Conservation (phyloP, 768 basidiomycete genomes). For the Phlegmacium glaucopus region DNA sequence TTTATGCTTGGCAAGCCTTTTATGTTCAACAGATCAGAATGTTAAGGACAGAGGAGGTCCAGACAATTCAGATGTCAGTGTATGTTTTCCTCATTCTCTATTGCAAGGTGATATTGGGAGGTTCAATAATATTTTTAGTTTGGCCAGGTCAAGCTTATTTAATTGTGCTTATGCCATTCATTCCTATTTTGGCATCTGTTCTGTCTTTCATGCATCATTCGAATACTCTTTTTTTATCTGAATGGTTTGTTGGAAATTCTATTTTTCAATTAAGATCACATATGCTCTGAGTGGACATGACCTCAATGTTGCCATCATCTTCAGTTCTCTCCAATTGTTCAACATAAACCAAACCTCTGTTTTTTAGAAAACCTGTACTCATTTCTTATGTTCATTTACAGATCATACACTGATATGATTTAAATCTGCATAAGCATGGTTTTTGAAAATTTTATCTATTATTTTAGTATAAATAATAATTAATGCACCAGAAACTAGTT, state of each 20-base stretch:
- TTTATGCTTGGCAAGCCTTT: conserved; percentile 58
- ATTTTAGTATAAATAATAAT: no score
- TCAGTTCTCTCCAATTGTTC: conserved; percentile 56
- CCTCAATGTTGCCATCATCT: conserved; percentile 53
- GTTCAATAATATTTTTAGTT: conserved; percentile 15
- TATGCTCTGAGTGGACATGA: conserved; percentile 56
- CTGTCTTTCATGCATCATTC: conserved; percentile 45
- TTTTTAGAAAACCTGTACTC: not conserved
- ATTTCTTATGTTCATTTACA: conserved; percentile 14
- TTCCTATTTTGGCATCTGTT: conserved; percentile 50
- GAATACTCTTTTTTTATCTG: not conserved
- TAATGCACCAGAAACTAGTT: no score
- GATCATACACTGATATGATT: no score
- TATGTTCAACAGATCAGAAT: conserved; percentile 41
- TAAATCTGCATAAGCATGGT: no score
- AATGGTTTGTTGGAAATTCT: not conserved
- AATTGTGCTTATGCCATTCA: conserved; percentile 43
- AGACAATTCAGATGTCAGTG: conserved; percentile 36
- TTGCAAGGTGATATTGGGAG: not conserved
- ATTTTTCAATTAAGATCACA: conserved; percentile 43
- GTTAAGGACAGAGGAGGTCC: conserved; percentile 37
- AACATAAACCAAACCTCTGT: conserved; percentile 33
- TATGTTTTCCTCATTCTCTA: conserved; percentile 15
- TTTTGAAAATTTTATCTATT: no score
- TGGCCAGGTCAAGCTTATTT: conserved; percentile 36